phyloP scores from a whole-genome alignment of 495 filamentous ascomycete species.

The Staphylotrichum tortipilum region DNA sequence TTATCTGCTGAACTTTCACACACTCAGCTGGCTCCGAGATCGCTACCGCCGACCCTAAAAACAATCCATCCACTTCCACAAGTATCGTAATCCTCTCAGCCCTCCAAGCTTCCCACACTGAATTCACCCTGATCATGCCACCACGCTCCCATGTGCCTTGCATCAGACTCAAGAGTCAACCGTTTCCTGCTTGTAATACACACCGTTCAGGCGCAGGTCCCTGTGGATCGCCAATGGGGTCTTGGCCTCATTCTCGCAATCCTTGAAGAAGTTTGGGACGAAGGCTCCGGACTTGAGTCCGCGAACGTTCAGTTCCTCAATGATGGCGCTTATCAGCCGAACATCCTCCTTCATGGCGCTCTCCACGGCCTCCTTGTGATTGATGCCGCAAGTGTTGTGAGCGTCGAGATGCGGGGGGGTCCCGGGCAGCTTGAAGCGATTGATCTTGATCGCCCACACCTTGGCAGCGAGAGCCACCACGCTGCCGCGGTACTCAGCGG shows the following conservation, averaged over 20 bases:
- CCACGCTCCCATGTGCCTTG: too few relatives aligned
- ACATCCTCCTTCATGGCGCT: neutral
- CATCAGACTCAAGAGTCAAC: neutral
- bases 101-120: too few relatives aligned
- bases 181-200: constrained; percentile 7
- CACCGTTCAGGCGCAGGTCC: neutral
- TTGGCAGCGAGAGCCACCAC: constrained; percentile 2
- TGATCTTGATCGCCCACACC: constrained; percentile 6
- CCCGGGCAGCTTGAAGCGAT: constrained; percentile 12
- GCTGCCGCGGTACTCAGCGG: constrained; percentile 10
- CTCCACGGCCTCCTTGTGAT: constrained; percentile 3
- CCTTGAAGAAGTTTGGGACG: neutral
- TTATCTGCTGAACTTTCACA: neutral
- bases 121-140: too few relatives aligned
- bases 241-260: neutral
- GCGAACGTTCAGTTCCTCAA: constrained; percentile 7
- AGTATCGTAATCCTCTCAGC: too few relatives aligned
- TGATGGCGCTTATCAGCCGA: neutral
- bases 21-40: neutral
- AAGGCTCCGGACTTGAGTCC: constrained; percentile 8
- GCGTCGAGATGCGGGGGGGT: constrained; percentile 6
- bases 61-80: neutral
- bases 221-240: neutral
- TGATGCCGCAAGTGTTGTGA: constrained; percentile 16
- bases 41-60: too few relatives aligned